Base-by-base conservation (phyloP, 345 rosid genomes). In the Lepidium sativum region DNA sequence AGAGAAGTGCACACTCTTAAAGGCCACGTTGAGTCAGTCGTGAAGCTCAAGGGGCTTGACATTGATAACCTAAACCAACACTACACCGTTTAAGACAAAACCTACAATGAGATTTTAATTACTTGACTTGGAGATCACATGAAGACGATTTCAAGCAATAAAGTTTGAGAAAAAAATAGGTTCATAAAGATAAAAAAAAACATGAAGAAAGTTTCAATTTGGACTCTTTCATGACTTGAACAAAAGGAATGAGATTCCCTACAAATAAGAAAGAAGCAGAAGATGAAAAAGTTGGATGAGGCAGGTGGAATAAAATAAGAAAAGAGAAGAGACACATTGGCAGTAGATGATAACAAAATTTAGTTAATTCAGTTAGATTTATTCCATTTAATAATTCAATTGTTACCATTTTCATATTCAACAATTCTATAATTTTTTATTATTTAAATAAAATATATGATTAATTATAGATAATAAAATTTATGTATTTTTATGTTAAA, bases 11-110 rank as follows among this genome's bases (percentile, higher is more conserved):
- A 66, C 40, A 86, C 91, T 17, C 80, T 91, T 39, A 86, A 81
- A 76, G 94, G 97, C 35, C 94, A 88, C 14, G 94, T 91, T 5
- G 96, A 88, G 67, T 88, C 96, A 0, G 96, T 84, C 56, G 96
- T 81, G 73, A 91, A 83, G 84, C 85, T 91, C 53, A 84, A 86
- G 65, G 96, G 97, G 38, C 83, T 91, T 2, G 97, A 91, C 70
- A 86, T 91, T 43, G 91, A 86, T 6, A 84, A 91, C 44, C 70
- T 88, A 9, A 86, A 86, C 63, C 94, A 88, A 75, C 94, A 88
- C 66, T 88, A 88, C 71, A 91, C 96, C 2, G 85, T 85, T 54
- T 79, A 44, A 79, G 48, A 33, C 33, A 1, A 23, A 23, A 23
- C 4, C 33, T 5, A 51, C 21, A 9, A 52, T 4, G 15, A 33